Evolutionary conservation across 352 stramenopile species (phyloP).

Genomic region (Achlya hypogyna): DNA sequence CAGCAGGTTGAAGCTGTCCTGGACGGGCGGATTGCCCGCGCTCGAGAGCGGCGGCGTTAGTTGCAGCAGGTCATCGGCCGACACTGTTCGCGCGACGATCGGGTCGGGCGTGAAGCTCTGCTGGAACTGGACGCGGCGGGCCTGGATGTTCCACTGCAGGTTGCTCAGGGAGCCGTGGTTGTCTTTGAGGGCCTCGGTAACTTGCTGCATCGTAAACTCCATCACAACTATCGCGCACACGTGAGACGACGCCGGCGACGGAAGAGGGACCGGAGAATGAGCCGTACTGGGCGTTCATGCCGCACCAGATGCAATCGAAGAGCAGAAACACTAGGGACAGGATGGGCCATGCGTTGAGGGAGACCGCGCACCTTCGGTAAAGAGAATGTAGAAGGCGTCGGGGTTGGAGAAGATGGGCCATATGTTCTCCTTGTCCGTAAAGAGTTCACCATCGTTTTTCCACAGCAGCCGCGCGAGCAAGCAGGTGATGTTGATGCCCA

Average conservation of each 20-base stretch:
- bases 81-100: not conserved
- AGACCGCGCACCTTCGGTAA: slow-evolving; percentile 38
- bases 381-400: slow-evolving; percentile 67
- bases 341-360: not conserved
- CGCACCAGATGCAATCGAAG: slow-evolving; percentile 76
- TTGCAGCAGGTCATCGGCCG: too few species aligned
- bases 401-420: slow-evolving; percentile 64
- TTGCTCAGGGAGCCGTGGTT: slow-evolving; percentile 32
- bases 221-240: slow-evolving; percentile 45
- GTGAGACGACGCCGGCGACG: not conserved
- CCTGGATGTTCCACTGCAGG: not conserved
- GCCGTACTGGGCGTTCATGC: slow-evolving; percentile 81
- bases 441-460: slow-evolving; percentile 64
- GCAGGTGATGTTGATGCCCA: slow-evolving; percentile 80
- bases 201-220: slow-evolving; percentile 55
- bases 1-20: slow-evolving; percentile 6
- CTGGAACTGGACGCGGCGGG: not conserved
- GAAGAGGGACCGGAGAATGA: slow-evolving; percentile 48
- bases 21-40: not conserved
- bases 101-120: not conserved
- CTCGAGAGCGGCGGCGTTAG: not conserved
- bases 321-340: slow-evolving; percentile 53
- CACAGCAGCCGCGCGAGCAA: slow-evolving; percentile 73
- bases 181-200: slow-evolving; percentile 63
- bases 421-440: slow-evolving; percentile 48